These are phyloP conservation scores for Escovopsis sp. DNA, from an alignment of 2,329 filamentous ascomycete species.

Conservation along the genomic window DNA sequence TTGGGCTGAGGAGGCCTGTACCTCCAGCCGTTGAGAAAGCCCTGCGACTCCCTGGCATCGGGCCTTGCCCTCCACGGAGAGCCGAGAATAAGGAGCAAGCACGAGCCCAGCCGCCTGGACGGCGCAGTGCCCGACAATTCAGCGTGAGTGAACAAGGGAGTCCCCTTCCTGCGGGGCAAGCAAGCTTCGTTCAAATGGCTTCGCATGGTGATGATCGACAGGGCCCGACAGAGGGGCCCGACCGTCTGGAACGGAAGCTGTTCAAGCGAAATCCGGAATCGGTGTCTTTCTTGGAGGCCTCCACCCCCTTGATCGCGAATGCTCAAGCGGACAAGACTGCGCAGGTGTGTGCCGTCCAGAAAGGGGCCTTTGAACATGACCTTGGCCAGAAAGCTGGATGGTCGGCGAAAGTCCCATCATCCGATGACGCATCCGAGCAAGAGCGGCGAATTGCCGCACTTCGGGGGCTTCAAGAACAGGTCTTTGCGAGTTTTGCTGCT, in stretches of 20 bases:
- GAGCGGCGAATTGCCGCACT: neutral
- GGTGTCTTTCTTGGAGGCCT: neutral
- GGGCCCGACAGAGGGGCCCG: neutral
- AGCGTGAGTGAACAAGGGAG: slow-evolving; percentile 15
- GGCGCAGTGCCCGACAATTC: slow-evolving; percentile 4
- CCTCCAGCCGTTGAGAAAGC: too few species aligned
- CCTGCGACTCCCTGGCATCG: too few species aligned
- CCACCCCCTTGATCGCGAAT: neutral
- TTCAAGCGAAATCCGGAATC: neutral
- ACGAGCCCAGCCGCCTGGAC: neutral
- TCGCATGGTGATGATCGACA: neutral
- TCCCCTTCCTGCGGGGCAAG: slow-evolving; percentile 8
- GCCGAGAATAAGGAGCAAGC: neutral
- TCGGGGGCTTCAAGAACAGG: neutral
- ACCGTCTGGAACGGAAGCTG: neutral
- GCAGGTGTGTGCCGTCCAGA: too few species aligned
- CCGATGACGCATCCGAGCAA: neutral
- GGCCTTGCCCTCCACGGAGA: too few species aligned
- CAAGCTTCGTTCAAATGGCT: neutral
- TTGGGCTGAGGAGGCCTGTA: too few species aligned
- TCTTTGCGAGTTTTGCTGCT: slow-evolving; percentile 1
- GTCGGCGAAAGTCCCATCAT: neutral
- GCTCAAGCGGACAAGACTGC: too few species aligned
- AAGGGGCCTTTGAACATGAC: too few species aligned
- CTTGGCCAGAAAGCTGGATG: neutral